Percentiles rank a stretch among this genome's conserved stretches.
These are phyloP conservation scores for Monilinia vaccinii-corymbosi DNA, from an alignment of 2,329 filamentous ascomycete species.

Conservation along the genomic window DNA sequence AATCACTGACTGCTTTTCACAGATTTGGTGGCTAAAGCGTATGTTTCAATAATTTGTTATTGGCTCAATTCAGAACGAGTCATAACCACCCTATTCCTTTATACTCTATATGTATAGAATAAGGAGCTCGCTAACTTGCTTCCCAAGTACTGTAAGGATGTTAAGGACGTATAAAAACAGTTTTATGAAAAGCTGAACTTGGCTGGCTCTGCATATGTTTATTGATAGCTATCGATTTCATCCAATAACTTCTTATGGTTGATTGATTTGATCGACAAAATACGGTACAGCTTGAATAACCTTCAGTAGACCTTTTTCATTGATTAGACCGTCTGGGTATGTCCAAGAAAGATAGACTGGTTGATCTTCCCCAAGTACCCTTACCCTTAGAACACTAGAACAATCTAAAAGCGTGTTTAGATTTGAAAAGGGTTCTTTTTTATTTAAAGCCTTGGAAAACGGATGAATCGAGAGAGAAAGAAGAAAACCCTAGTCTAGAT, in stretches of 20 bases:
- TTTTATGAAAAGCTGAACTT: not conserved
- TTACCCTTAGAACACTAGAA: not conserved
- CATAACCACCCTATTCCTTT: not conserved
- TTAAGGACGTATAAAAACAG: no score
- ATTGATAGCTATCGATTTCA: constrained; percentile 2
- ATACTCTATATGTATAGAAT: not conserved
- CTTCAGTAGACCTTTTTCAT: not conserved
- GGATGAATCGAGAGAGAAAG: not conserved
- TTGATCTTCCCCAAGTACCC: not conserved
- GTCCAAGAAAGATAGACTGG: constrained; percentile 1
- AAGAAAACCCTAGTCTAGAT: not conserved
- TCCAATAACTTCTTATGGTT: not conserved
- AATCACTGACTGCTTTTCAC: not conserved
- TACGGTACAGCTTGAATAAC: not conserved
- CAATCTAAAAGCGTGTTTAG: constrained; percentile 1
- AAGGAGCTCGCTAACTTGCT: not conserved
- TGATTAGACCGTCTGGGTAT: not conserved
- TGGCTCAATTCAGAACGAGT: constrained; percentile 4
- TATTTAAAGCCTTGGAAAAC: not conserved
- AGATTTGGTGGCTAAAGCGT: not conserved
- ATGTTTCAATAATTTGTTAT: not conserved
- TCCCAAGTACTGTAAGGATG: not conserved
- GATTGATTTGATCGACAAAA: not conserved
- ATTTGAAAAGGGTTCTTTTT: not conserved
- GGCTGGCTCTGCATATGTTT: not conserved